phyloP scores from a whole-genome alignment of 169 alveolate genomes.

The Eimeria brunetti region DNA sequence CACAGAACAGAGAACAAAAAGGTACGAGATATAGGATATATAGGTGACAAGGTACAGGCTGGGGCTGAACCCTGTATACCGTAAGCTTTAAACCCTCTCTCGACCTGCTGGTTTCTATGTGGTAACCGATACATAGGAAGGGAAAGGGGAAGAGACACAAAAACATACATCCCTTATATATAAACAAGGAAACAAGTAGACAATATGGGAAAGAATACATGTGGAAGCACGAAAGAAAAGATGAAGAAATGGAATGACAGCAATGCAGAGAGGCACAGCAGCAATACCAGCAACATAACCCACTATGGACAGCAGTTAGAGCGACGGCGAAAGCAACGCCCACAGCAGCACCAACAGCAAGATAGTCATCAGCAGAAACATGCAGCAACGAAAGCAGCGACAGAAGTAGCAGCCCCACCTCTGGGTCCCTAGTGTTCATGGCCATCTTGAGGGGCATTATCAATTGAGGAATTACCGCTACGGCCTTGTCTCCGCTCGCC shows the following conservation, averaged over 20 bases:
- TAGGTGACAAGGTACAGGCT: no score
- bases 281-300: no score
- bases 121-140: no score
- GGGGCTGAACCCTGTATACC: no score
- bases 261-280: background rate
- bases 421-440: slow-evolving; percentile 95
- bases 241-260: background rate
- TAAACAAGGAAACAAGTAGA: background rate
- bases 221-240: background rate
- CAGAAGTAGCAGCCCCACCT: slow-evolving; percentile 84
- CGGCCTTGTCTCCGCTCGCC: slow-evolving; percentile 90
- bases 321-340: background rate
- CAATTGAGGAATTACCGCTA: slow-evolving; percentile 95
- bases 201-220: background rate
- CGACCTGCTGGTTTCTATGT: no score
- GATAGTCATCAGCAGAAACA: background rate
- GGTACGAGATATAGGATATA: no score
- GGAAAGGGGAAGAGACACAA: no score
- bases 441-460: slow-evolving; percentile 95
- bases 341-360: background rate
- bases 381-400: background rate
- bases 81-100: no score
- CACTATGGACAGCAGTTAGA: no score
- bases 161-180: background rate
- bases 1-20: no score